A percentile compares a stretch with the other conserved stretches of the same genome.
Evolutionary conservation across 192 early-diverging fungal genomes (phyloP).

Genomic region (Obelidium mucronatum): DNA sequence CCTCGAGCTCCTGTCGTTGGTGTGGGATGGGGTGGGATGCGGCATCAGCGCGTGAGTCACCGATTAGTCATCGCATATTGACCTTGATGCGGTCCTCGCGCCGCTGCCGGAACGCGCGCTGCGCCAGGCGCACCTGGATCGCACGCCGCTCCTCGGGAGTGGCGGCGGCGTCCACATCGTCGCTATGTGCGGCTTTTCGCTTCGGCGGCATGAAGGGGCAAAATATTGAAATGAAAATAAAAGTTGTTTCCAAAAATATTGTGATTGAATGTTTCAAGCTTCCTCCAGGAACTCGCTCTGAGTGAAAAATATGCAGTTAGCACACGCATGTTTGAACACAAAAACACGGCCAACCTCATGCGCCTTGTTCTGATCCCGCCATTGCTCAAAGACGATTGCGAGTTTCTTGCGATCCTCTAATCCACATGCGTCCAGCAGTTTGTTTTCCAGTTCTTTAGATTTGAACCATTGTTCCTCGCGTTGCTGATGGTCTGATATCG

Average conservation of each 20-base stretch:
- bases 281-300: no score
- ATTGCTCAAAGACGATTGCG: not conserved
- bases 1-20: not conserved
- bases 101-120: not conserved
- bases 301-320: no score
- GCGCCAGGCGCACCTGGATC: slow-evolving; percentile 11
- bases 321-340: no score
- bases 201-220: not conserved
- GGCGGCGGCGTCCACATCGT: not conserved
- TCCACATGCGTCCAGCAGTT: not conserved
- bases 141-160: not conserved
- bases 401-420: slow-evolving; percentile 1
- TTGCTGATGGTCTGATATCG: not conserved
- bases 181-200: not conserved
- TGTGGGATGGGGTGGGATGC: not conserved
- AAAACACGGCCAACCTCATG: not conserved
- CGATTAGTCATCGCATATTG: no score
- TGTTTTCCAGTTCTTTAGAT: slow-evolving; percentile 6
- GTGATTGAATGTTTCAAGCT: no score
- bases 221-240: no score
- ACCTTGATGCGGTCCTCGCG: slow-evolving; percentile 9
- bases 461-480: not conserved
- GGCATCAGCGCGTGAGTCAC: no score
- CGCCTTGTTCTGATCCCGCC: not conserved
- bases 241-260: no score